phyloP scores from a whole-genome alignment of 2,329 filamentous ascomycete genomes.

The Beauveria varroae region DNA sequence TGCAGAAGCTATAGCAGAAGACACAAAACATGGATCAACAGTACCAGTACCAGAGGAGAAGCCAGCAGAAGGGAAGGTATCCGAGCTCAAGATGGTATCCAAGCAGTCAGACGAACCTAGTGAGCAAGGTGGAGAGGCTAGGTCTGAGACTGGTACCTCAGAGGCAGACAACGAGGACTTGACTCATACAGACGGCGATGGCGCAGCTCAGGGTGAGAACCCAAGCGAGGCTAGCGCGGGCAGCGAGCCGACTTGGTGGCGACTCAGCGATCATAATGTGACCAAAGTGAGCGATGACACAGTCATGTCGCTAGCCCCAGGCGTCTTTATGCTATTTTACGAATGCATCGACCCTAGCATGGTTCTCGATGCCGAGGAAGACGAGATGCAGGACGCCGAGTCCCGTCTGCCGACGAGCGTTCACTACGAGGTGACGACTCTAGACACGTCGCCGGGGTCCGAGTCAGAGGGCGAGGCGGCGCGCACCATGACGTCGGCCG shows the following conservation, averaged over 20 bases:
- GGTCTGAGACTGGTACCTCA: neutral
- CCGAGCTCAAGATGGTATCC: neutral
- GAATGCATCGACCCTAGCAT: constrained; percentile 58
- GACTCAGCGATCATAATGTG: constrained; percentile 84
- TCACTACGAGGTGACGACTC: neutral
- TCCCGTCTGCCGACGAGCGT: neutral
- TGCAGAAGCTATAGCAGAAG: neutral
- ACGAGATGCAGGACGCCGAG: constrained; percentile 14
- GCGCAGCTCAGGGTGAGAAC: neutral
- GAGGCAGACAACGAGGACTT: neutral
- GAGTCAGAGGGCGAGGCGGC: neutral
- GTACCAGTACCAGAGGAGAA: neutral
- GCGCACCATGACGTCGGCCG: neutral
- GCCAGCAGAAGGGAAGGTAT: neutral
- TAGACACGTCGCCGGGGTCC: neutral
- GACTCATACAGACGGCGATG: neutral
- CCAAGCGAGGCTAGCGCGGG: neutral
- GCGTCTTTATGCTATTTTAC: constrained; percentile 97
- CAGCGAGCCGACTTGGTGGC: constrained; percentile 49
- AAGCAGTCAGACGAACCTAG: neutral
- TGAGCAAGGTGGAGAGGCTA: neutral
- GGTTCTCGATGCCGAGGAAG: constrained; percentile 31
- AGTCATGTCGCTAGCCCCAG: constrained; percentile 62
- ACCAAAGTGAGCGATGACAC: constrained; percentile 62
- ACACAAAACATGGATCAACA: neutral